Evolutionary conservation across 441 rosid species (phyloP), one percentile per base, ranked within the genome.

Genomic region (Populus hybrid): DNA sequence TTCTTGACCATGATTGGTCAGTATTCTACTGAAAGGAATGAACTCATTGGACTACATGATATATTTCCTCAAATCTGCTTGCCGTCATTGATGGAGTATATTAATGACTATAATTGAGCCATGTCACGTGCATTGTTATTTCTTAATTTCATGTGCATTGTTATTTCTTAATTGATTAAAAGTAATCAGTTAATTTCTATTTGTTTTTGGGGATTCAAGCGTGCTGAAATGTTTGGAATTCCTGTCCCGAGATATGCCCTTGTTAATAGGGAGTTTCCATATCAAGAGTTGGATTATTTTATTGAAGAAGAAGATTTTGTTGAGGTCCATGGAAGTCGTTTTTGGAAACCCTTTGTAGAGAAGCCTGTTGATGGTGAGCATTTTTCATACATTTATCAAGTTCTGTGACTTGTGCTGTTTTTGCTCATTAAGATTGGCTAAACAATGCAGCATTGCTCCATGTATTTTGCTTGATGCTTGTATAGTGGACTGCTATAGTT

Each of bases 311-410:
- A 97, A 84, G 99, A 97, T 89, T 94, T 88, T 89, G 95, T 97
- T 64, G 99, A 97, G 90, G 98, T 97, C 84, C 86, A 91, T 64
- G 99, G 99, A 24, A 80, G 88, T 71, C 97, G 99, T 67, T 97
- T 97, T 83, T 94, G 97, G 94, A 97, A 97, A 91, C 99, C 99
- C 64, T 97, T 97, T 89, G 99, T 97, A 74, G 99, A 97, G 88
- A 97, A 97, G 88, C 98, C 98, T 70, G 87, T 97, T 81, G 86
- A 97, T 78, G 99, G 99, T 97, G 83, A 87, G 90, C 69, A 40
- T 79, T 76, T 75, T 78, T 68, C 71, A 77, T 73, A 30, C 12
- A 30, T 64, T 40, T 71, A 21, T 35, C 69, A 38, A 70, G 72
- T 84, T 79, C 40, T 79, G 72, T 40, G 50, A 30, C 65, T 24